A percentile compares a stretch with the other conserved stretches of the same genome.
These are phyloP conservation scores for Leccinellum rugosiceps DNA, from an alignment of 768 basidiomycete species.

Conservation along the genomic window DNA sequence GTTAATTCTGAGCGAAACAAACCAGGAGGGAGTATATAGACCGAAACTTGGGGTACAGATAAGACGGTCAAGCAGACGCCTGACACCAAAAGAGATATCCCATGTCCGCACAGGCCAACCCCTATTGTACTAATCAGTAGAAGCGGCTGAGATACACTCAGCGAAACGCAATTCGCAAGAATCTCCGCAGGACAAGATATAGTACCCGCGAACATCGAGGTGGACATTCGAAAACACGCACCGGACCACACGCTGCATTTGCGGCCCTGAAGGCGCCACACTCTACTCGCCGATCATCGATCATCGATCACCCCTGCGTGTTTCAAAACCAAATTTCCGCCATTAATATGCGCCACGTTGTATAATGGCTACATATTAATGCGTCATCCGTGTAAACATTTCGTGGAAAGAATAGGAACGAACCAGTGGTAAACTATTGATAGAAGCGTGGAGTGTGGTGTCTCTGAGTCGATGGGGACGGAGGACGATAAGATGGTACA, in stretches of 20 bases:
- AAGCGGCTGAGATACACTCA: background rate
- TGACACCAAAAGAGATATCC: too few species aligned
- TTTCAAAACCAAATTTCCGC: background rate
- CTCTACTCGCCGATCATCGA: background rate
- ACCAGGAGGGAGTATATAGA: too few species aligned
- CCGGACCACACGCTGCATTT: background rate
- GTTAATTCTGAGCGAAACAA: too few species aligned
- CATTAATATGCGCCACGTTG: conserved; percentile 41
- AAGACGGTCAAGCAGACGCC: too few species aligned
- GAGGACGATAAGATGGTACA: conserved; percentile 67
- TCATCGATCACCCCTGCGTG: background rate
- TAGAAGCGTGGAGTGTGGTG: conserved; percentile 80
- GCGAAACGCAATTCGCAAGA: background rate
- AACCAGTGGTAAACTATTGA: conserved; percentile 79
- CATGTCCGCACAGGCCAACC: too few species aligned
- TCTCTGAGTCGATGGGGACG: conserved; percentile 77
- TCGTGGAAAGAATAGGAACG: background rate
- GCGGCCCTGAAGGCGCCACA: background rate
- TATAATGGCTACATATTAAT: conserved; percentile 61
- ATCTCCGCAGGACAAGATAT: background rate
- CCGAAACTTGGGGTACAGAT: too few species aligned
- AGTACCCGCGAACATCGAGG: background rate
- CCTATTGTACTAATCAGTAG: too few species aligned
- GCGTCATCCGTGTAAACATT: background rate
- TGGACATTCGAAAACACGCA: too few species aligned